Conservation (phyloP, 306 rosid genomes). For the Neltuma alba region DNA sequence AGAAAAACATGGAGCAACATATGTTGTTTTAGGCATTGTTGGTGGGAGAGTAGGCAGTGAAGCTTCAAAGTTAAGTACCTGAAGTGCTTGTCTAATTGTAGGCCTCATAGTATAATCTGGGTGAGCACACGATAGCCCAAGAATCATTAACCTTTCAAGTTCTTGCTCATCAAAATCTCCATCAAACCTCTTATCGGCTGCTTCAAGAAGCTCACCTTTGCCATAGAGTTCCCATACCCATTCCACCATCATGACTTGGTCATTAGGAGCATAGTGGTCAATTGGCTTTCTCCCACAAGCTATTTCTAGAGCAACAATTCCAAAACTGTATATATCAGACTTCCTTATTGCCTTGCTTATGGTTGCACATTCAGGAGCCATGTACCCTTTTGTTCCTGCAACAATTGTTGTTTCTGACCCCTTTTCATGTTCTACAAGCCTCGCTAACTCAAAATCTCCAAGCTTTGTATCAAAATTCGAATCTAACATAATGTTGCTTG, state of each 20-base stretch:
- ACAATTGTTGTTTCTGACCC: background rate
- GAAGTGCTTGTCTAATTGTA: background rate
- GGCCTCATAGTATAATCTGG: slow-evolving; percentile 11
- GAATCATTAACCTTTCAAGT: slow-evolving; percentile 14
- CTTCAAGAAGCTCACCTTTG: background rate
- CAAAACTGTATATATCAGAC: background rate
- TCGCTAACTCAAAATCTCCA: slow-evolving; percentile 25
- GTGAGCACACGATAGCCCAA: slow-evolving; percentile 13
- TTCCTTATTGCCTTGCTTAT: slow-evolving; percentile 17
- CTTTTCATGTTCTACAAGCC: background rate
- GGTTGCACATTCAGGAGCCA: slow-evolving; percentile 21
- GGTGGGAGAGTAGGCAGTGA: background rate
- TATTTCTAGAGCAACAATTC: background rate
- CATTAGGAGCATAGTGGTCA: background rate
- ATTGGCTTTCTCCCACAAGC: background rate
- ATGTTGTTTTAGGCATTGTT: background rate
- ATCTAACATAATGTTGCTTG: slow-evolving; percentile 24
- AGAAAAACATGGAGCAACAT: background rate
- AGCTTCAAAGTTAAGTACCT: background rate
- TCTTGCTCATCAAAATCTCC: slow-evolving; percentile 20
- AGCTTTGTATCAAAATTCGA: slow-evolving; percentile 10
- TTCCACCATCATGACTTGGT: slow-evolving; percentile 17
- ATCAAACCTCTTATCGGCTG: background rate
- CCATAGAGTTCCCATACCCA: slow-evolving; percentile 26
- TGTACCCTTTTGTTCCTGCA: slow-evolving; percentile 20